These are phyloP conservation scores for Elsinoe arachidis DNA, from an alignment of 2,329 filamentous ascomycete genomes.

Conservation along the genomic window DNA sequence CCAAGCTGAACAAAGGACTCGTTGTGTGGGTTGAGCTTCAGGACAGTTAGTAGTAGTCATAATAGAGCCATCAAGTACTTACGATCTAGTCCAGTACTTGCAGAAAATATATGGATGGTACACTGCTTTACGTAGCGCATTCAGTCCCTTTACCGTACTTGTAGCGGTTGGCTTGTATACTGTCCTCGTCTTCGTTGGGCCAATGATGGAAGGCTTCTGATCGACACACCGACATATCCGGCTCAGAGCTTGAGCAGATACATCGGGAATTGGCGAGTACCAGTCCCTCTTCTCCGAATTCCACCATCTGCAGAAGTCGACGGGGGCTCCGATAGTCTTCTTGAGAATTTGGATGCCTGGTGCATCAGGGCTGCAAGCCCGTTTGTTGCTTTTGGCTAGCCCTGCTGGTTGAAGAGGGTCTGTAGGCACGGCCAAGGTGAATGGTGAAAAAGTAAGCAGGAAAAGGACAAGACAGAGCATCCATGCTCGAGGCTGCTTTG, in stretches of 20 bases:
- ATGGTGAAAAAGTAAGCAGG: not conserved
- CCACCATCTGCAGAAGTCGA: slow-evolving; percentile 12
- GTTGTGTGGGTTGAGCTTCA: not conserved
- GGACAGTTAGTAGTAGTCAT: not conserved
- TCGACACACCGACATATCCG: slow-evolving; percentile 3
- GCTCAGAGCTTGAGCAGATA: not conserved
- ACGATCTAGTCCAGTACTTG: slow-evolving; percentile 5
- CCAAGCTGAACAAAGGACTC: not conserved
- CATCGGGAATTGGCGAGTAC: slow-evolving; percentile 1
- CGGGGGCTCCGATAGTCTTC: slow-evolving; percentile 1
- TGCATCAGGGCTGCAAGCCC: not conserved
- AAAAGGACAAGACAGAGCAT: not conserved
- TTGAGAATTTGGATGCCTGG: not conserved
- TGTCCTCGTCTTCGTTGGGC: not conserved
- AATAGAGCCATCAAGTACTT: not conserved
- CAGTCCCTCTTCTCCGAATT: not conserved
- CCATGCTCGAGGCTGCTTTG: not conserved
- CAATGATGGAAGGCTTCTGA: not conserved
- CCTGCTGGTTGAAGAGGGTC: not conserved
- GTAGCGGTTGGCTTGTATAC: not conserved
- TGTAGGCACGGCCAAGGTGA: not conserved
- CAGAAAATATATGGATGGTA: slow-evolving; percentile 10
- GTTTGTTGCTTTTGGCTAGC: not conserved
- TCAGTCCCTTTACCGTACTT: not conserved
- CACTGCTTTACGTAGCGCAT: not conserved